Conservation (phyloP, 768 basidiomycete species). For the Pisolithus albus region DNA sequence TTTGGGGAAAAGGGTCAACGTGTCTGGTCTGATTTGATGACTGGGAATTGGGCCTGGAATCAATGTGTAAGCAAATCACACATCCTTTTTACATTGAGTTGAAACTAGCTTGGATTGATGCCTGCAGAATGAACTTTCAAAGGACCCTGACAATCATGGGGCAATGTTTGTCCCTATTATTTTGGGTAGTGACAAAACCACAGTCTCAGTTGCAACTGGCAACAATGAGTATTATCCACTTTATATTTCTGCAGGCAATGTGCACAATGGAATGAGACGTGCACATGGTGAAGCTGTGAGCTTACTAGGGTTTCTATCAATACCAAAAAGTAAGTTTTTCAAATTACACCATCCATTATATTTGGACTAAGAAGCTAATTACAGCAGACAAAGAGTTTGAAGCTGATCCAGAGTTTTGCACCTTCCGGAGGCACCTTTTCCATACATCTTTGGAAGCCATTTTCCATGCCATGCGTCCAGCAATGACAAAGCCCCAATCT, state of each 20-base stretch:
- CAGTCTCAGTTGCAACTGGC: conserved; percentile 19
- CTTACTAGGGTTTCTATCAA: conserved; percentile 11
- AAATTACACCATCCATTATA: too few relatives aligned
- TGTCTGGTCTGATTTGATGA: not conserved
- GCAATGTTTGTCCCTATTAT: conserved; percentile 14
- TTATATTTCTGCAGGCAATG: conserved; percentile 13
- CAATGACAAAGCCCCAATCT: conserved; percentile 24
- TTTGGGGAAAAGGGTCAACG: not conserved
- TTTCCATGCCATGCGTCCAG: conserved; percentile 14
- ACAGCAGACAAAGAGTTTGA: conserved; percentile 4
- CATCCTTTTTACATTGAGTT: too few relatives aligned
- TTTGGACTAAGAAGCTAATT: too few relatives aligned
- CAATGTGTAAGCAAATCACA: conserved; percentile 10
- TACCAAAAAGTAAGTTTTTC: conserved; percentile 8
- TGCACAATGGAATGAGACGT: conserved; percentile 9
- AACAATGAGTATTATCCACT: conserved; percentile 18
- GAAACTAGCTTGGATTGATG: too few relatives aligned
- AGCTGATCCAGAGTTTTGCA: conserved; percentile 14
- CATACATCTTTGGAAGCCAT: conserved; percentile 25
- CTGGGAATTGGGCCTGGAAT: not conserved
- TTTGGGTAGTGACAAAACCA: conserved; percentile 21
- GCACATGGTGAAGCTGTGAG: conserved; percentile 6
- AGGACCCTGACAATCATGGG: conserved; percentile 11
- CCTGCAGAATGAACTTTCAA: not conserved
- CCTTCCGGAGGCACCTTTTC: conserved; percentile 25